A percentile compares a stretch with the other conserved stretches of the same genome.
Evolutionary conservation across 768 basidiomycete species (phyloP).

Genomic region (Boletus tomentosulus): DNA sequence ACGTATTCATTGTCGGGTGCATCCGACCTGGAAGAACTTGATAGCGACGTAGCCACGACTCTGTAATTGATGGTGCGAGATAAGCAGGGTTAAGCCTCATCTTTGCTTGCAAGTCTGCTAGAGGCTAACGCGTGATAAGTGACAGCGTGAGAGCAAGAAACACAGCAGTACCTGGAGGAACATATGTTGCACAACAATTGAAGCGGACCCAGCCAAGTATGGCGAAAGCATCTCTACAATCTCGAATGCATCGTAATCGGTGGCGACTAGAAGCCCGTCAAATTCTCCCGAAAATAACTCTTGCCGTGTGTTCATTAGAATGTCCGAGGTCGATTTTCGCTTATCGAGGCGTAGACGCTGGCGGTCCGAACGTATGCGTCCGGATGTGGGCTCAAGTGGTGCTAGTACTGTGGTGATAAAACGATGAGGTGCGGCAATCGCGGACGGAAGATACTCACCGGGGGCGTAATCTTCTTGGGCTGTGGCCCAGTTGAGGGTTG

Average conservation of each 20-base stretch:
- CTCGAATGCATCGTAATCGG: conserved; percentile 80
- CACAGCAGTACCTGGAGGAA: conserved; percentile 56
- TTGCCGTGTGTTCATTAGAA: conserved; percentile 59
- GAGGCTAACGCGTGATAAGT: conserved; percentile 41
- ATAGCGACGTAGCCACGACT: conserved; percentile 85
- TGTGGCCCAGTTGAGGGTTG: conserved; percentile 87
- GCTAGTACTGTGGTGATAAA: conserved; percentile 44
- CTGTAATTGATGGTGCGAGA: conserved; percentile 76
- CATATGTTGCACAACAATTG: conserved; percentile 84
- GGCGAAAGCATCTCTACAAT: conserved; percentile 69
- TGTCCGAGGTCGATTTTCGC: conserved; percentile 65
- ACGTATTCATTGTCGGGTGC: conserved; percentile 91
- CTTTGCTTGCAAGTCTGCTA: conserved; percentile 73
- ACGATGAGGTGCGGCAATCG: conserved; percentile 1
- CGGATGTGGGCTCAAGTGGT: conserved; percentile 53
- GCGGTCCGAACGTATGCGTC: conserved; percentile 64
- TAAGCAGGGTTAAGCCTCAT: conserved; percentile 64
- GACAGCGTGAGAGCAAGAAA: not conserved
- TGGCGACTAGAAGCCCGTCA: conserved; percentile 84
- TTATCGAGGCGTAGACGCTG: conserved; percentile 71
- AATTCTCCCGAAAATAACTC: conserved; percentile 87
- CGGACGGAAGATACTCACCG: conserved; percentile 35
- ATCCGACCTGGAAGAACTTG: conserved; percentile 96
- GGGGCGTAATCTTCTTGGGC: conserved; percentile 74
- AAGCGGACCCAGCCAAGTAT: conserved; percentile 81